Base-by-base conservation (phyloP, 139 green algal genomes). In the Desmodesmus armatus region DNA sequence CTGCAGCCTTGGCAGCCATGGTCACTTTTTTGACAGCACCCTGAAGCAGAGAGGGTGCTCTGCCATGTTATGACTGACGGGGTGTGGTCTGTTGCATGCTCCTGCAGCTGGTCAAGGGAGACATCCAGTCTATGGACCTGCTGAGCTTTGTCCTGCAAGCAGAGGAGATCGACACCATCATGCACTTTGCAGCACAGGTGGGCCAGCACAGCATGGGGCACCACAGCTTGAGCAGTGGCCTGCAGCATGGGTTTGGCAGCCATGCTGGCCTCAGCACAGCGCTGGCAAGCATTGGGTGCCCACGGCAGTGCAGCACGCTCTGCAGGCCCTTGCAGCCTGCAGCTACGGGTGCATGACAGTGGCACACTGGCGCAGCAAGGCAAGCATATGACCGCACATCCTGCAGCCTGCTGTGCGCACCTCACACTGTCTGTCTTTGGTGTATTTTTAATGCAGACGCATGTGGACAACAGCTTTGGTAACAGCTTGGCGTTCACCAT, bases 391-490 rank as follows among this genome's bases (percentile, higher is more conserved):
- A n/a, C n/a, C n/a, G n/a, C n/a, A n/a, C n/a, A n/a, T n/a, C n/a
- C n/a, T n/a, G n/a, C n/a, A 27, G 51, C 51, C 17, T 13, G 51
- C 51, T 62, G 51, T 62, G 51, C 17, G 51, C 17, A 17, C 15
- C 51, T 27, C 51, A 62, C 51, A 17, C 51, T 62, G 51, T 17
- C 15, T 17, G 51, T 17, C 51, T 62, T 13, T n/a, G 21, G 23
- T n/a, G n/a, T n/a, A n/a, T 25, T 58, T 40, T 3, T 70, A 33
- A 40, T 60, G 76, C 66, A 99, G 94, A 99, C 97, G 2, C 97
- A 99, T 88, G 97, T 99, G 2, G 97, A 99, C 92, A 98, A 98
- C 89, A 98, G 92, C 21, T 99, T 99, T 85, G 96, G 97, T 31
- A 99, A 99, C 91, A 95, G 88, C 13, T 90, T 98, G 60, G 90